Conservation (phyloP, 306 rosid genomes). For the Urtica urens region DNA sequence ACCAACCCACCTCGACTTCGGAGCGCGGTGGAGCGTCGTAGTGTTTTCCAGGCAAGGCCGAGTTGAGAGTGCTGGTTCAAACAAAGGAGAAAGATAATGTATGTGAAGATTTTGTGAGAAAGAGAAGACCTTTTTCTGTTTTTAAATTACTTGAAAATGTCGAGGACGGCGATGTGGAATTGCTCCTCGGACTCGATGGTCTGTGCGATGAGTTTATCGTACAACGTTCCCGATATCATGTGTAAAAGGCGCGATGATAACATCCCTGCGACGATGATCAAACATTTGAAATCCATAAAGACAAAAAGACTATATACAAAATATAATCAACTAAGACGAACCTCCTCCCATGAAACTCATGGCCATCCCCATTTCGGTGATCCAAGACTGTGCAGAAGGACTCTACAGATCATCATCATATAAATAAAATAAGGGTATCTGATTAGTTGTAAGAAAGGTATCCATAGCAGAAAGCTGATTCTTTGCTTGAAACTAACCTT, state of each 20-base stretch:
- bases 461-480: slow-evolving; percentile 15
- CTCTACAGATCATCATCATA: slow-evolving; percentile 1
- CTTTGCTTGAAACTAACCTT: slow-evolving; percentile 27
- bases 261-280: slow-evolving; percentile 11
- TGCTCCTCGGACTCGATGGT: slow-evolving; percentile 4
- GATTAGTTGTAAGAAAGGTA: slow-evolving; percentile 39
- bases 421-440: slow-evolving; percentile 11
- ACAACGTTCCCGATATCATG: slow-evolving; percentile 17
- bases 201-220: slow-evolving; percentile 21
- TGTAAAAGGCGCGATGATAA: too few relatives aligned
- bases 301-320: neutral
- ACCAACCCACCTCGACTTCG: slow-evolving; percentile 35
- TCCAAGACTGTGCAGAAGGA: neutral
- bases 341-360: slow-evolving; percentile 43
- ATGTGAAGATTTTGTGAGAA: neutral
- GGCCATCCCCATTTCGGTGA: slow-evolving; percentile 30
- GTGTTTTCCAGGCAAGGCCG: slow-evolving; percentile 52
- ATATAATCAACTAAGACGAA: slow-evolving; percentile 5
- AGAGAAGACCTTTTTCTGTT: too few relatives aligned
- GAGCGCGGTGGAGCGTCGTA: slow-evolving; percentile 28
- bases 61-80: slow-evolving; percentile 34
- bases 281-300: slow-evolving; percentile 16
- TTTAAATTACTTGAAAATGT: slow-evolving; percentile 51
- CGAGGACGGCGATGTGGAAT: slow-evolving; percentile 49
- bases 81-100: neutral